Base-by-base conservation (phyloP, 2,329 filamentous ascomycete species). In the Diaporthe ilicicola region DNA sequence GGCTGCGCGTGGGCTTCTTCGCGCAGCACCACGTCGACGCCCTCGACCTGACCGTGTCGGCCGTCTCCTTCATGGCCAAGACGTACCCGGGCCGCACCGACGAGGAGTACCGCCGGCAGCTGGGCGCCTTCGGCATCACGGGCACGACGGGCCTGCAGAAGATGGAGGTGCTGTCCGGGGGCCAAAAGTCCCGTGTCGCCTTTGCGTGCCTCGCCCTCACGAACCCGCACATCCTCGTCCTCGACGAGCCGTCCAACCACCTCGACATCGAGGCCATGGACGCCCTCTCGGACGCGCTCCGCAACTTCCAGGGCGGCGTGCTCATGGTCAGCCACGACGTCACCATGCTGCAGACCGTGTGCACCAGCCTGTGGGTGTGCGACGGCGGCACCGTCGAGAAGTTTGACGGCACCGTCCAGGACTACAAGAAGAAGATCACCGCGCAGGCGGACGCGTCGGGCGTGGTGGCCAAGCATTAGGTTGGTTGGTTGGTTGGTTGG, bases 261-360 rank as follows among this genome's bases (percentile, higher is more conserved):
- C 86, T 99, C 77, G 96, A 99, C 89, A 98, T 99, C 76, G 96
- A 99, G 82, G 96, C 96, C 74, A 98, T 99, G 96, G 96, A 99
- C 81, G 95, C 96, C 13, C 86, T 99, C 66, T 92, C 94, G 5
- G 90, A 92, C 37, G 96, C 96, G 19, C 86, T 99, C 76, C 88
- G 90, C 76, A 89, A 91, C 74, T 99, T 98, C 84, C 89, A 97
- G 83, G 96, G 96, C 73, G 96, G 96, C 81, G 95, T 99, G 69
- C 85, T 99, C 77, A 98, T 99, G 94, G 96, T 99, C 70, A 97
- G 93, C 78, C 96, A 99, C 92, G 96, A 99, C 80, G 96, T 99
- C 67, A 98, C 96, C 1, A 98, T 99, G 94, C 82, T 99, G 81
- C 94, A 97, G 85, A 97, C 93, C 67, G 96, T 99, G 46, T 99